Evolutionary conservation across 768 basidiomycete species (phyloP).

Genomic region (Tylopilus rubrobrunneus): DNA sequence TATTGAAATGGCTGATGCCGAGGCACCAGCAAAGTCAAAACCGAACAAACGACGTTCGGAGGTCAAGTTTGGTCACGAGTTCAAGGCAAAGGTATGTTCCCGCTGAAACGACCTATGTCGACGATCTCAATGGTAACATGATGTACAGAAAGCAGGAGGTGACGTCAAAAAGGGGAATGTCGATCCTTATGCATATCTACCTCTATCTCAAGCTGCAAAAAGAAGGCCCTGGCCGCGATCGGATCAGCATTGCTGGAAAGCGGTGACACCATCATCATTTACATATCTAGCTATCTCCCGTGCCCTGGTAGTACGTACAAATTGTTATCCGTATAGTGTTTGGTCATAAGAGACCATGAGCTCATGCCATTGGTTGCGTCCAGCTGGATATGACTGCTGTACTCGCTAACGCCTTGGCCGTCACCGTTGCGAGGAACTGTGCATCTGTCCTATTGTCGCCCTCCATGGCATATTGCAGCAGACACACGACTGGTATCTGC

Average conservation of each 20-base stretch:
- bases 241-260: constrained; percentile 63
- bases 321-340: constrained; percentile 58
- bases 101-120: neutral
- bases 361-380: constrained; percentile 67
- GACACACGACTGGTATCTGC: constrained; percentile 50
- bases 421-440: constrained; percentile 51
- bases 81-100: constrained; percentile 85
- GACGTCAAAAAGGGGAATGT: constrained; percentile 84
- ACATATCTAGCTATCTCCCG: neutral
- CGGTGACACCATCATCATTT: constrained; percentile 32
- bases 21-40: constrained; percentile 39
- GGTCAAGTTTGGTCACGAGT: constrained; percentile 75
- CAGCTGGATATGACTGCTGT: constrained; percentile 36
- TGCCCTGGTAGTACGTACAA: neutral
- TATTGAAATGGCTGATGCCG: constrained; percentile 74
- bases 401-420: constrained; percentile 44
- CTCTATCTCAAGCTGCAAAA: constrained; percentile 80
- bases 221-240: constrained; percentile 42
- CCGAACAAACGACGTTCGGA: constrained; percentile 53
- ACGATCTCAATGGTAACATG: constrained; percentile 4
- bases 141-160: constrained; percentile 81
- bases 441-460: constrained; percentile 81
- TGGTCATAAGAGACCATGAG: constrained; percentile 63
- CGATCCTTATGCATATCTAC: constrained; percentile 91
- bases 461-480: constrained; percentile 77